phyloP scores from a whole-genome alignment of 163 green algal genomes.

The Smithsoniella earleae region DNA sequence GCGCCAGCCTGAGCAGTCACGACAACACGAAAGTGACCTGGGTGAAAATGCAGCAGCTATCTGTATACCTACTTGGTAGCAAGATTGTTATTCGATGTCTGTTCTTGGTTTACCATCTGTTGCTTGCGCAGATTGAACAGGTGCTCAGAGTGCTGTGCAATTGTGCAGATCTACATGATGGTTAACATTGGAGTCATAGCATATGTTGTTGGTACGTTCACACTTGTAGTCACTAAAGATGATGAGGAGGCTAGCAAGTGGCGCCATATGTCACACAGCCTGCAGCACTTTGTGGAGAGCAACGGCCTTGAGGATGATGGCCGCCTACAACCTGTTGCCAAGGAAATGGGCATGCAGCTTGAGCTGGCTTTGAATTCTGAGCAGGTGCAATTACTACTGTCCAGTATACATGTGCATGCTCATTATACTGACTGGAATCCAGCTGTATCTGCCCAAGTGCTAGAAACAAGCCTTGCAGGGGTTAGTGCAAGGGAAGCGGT shows the following conservation, averaged over 20 bases:
- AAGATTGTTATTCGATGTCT: no score
- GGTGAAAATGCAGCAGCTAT: no score
- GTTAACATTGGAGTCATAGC: conserved; percentile 6
- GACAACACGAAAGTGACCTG: no score
- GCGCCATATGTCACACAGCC: not conserved
- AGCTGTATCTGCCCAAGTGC: no score
- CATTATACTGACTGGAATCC: no score
- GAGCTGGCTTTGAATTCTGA: not conserved
- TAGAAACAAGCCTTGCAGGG: no score
- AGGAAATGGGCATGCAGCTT: not conserved
- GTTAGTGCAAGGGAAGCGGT: no score
- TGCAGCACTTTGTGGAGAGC: not conserved
- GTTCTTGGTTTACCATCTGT: no score
- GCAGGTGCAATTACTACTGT: not conserved
- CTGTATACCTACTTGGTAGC: no score
- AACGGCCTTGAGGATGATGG: not conserved
- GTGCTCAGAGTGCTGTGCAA: not conserved
- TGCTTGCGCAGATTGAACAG: not conserved
- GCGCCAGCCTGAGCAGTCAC: no score
- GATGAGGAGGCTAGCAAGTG: not conserved
- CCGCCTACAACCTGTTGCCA: not conserved
- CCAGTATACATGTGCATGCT: no score
- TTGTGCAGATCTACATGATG: conserved; percentile 23
- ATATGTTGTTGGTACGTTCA: conserved; percentile 13
- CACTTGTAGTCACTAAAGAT: conserved; percentile 1